Evolutionary conservation across 495 filamentous ascomycete species (phyloP).

Genomic region (Lichenothelia convexa): DNA sequence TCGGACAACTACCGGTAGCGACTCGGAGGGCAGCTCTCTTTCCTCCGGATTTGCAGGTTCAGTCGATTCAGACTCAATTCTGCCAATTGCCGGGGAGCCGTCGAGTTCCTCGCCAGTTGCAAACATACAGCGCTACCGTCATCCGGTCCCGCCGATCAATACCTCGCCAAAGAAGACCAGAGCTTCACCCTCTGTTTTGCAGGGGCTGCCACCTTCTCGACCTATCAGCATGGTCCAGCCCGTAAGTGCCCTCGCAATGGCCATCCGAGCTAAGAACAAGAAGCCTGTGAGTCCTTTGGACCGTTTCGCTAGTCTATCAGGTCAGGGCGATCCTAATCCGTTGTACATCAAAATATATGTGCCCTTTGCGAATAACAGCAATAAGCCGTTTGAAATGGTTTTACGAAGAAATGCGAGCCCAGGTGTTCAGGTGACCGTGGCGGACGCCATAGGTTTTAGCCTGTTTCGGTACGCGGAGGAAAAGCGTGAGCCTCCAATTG

Average conservation of each 20-base stretch:
- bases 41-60: constrained; percentile 54
- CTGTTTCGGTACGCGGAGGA: constrained; percentile 80
- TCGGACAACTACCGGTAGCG: constrained; percentile 31
- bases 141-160: constrained; percentile 14
- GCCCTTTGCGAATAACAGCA: constrained; percentile 57
- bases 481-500: constrained; percentile 50
- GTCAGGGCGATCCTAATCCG: constrained; percentile 66
- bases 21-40: constrained; percentile 42
- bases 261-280: constrained; percentile 58
- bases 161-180: constrained; percentile 42
- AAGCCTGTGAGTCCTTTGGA: constrained; percentile 74
- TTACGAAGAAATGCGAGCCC: constrained; percentile 60
- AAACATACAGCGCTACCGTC: constrained; percentile 12
- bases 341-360: constrained; percentile 73
- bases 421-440: constrained; percentile 58
- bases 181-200: constrained; percentile 37
- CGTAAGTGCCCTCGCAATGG: constrained; percentile 49
- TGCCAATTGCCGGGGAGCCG: constrained; percentile 20
- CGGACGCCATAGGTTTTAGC: constrained; percentile 76
- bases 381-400: constrained; percentile 57
- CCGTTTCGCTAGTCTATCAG: constrained; percentile 67
- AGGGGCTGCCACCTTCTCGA: constrained; percentile 77
- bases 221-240: constrained; percentile 75
- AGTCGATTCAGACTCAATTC: constrained; percentile 39
- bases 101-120: constrained; percentile 24